Base-by-base conservation (phyloP, 768 basidiomycete species). In the Kondoa malvinella region DNA sequence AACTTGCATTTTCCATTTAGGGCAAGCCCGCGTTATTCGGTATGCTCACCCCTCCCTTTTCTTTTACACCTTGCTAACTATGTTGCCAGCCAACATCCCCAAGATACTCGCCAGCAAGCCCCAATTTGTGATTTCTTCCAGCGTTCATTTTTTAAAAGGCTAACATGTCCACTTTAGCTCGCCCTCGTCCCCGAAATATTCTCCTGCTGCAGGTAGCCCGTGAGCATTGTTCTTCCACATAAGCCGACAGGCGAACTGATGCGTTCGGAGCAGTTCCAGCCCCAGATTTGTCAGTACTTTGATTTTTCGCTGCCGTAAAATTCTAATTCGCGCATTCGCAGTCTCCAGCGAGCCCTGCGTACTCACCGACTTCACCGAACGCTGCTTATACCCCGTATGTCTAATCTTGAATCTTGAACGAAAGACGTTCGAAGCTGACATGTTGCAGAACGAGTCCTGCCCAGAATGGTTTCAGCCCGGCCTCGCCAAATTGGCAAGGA, bases 321-420 rank as follows among this genome's bases (percentile, higher is more conserved):
- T 8, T 50, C 0, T 58, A 66, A 30, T 59, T 58, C 26, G 56
- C 68, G 31, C 57, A 32, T 50, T 12, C 50, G 33, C 80, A 58
- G 72, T 57, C 63, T 60, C 72, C 68, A 63, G 65, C 69, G 1
- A 69, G 66, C 56, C 65, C 71, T 34, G 57, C 65, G 74, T 95
- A 92, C 77, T 92, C 89, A 14, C 92, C 92, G 1, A 90, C 92
- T 0, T 92, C 90, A 2, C 92, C 92, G n/a, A 84, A 86, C n/a
- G n/a, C n/a, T n/a, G n/a, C n/a, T n/a, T n/a, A n/a, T n/a, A n/a
- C n/a, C n/a, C n/a, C n/a, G n/a, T n/a, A n/a, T n/a, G n/a, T n/a
- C n/a, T n/a, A n/a, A n/a, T n/a, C n/a, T n/a, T n/a, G n/a, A n/a
- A n/a, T n/a, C n/a, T n/a, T n/a, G n/a, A n/a, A n/a, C n/a, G n/a